Evolutionary conservation across 177 flowering plant species (phyloP).

Genomic region (Vitis hybrid): DNA sequence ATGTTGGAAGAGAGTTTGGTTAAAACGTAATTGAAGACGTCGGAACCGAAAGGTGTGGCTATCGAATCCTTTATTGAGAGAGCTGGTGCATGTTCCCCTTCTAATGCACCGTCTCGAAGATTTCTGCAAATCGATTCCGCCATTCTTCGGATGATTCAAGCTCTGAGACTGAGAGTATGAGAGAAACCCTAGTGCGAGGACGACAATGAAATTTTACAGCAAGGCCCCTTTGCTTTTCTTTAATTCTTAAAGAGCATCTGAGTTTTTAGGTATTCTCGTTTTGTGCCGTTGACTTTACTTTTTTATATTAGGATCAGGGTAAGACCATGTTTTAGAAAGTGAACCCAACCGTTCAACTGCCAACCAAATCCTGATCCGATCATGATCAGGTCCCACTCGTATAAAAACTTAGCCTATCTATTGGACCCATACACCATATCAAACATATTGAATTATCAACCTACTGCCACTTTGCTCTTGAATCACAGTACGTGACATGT

Average conservation of each 20-base stretch:
- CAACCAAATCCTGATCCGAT: no score
- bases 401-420: no score
- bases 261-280: background rate
- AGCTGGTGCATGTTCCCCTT: conserved; percentile 89
- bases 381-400: no score
- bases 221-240: background rate
- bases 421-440: no score
- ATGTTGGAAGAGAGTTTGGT: conserved; percentile 47
- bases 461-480: no score
- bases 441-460: no score
- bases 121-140: conserved; percentile 74
- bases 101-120: conserved; percentile 75
- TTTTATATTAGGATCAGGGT: no score
- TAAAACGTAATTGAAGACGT: conserved; percentile 70
- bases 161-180: background rate
- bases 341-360: no score
- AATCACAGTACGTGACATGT: no score
- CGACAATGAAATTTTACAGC: background rate
- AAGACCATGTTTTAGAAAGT: no score
- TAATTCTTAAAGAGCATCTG: background rate
- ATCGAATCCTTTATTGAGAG: conserved; percentile 71
- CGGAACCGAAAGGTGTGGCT: conserved; percentile 45
- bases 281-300: no score
- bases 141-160: conserved; percentile 30
- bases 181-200: background rate